phyloP scores from a whole-genome alignment of 148 eudicot genomes.

The Amaranthus hypochondriacus region DNA sequence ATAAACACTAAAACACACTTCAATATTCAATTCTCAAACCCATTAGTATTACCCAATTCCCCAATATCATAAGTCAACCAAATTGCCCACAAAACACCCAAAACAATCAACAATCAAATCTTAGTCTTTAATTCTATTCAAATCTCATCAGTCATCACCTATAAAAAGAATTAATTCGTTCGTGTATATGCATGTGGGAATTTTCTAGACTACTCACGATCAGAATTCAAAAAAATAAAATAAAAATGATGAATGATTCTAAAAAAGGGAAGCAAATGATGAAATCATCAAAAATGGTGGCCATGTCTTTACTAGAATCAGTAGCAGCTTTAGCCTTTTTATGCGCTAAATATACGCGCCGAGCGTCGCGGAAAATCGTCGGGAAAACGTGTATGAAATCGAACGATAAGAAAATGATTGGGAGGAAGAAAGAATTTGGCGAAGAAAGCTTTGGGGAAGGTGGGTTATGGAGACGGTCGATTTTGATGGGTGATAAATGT shows the following conservation, averaged over 20 bases:
- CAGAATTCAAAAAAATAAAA: background rate
- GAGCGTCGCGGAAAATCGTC: constrained; percentile 33
- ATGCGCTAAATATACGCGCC: constrained; percentile 38
- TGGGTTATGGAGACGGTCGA: constrained; percentile 52
- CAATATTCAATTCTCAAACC: no score
- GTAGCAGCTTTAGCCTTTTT: constrained; percentile 26
- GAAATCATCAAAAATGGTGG: constrained; percentile 25
- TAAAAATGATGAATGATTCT: constrained; percentile 16
- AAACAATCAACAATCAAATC: no score
- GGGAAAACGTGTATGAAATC: constrained; percentile 9
- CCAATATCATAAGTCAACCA: no score
- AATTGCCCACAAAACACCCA: background rate
- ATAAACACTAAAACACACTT: background rate
- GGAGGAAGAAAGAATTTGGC: constrained; percentile 1
- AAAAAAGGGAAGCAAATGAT: constrained; percentile 21
- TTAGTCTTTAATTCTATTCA: no score
- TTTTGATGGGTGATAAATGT: constrained; percentile 70
- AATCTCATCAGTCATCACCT: no score
- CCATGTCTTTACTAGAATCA: constrained; percentile 34
- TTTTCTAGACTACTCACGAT: background rate
- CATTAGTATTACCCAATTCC: no score
- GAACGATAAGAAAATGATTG: constrained; percentile 23
- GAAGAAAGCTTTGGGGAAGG: constrained; percentile 34
- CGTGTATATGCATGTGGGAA: no score
- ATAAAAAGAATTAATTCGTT: no score